Evolutionary conservation across 306 rosid genomes (phyloP).

Genomic region (Leucaena leucocephala): DNA sequence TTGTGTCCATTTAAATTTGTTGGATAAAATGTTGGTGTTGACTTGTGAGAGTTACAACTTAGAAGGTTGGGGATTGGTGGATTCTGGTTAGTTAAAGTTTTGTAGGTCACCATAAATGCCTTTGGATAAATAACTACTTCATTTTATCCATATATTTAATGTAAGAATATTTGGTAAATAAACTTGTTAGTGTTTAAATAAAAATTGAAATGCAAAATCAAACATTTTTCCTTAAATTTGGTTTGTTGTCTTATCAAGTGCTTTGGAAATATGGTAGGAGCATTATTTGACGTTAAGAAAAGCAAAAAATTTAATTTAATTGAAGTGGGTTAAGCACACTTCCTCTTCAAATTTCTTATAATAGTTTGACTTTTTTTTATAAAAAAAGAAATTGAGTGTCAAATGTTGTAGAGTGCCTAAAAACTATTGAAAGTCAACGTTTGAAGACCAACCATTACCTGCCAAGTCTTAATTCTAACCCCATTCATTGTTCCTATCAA

Average conservation of each 20-base stretch:
- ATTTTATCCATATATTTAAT: background rate
- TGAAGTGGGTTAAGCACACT: slow-evolving; percentile 10
- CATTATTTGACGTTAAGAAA: background rate
- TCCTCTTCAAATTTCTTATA: background rate
- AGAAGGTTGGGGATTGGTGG: slow-evolving; percentile 47
- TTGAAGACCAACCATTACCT: slow-evolving; percentile 51
- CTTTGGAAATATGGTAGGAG: slow-evolving; percentile 9
- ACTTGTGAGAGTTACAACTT: background rate
- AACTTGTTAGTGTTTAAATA: background rate
- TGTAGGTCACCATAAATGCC: background rate
- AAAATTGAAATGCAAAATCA: background rate
- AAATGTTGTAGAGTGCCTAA: slow-evolving; percentile 30
- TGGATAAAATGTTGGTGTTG: slow-evolving; percentile 28
- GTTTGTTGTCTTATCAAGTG: background rate
- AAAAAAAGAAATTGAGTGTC: background rate
- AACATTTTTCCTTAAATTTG: background rate
- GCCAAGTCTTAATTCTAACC: slow-evolving; percentile 94
- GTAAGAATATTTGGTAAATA: no score
- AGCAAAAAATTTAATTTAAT: background rate
- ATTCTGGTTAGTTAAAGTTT: slow-evolving; percentile 33
- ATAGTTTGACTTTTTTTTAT: background rate
- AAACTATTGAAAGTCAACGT: background rate
- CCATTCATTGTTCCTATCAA: slow-evolving; percentile 78
- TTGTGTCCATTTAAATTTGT: background rate
- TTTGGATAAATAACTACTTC: slow-evolving; percentile 3